Evolutionary conservation across 768 basidiomycete genomes (phyloP), one percentile per base, ranked within the genome.

Genomic region (Amanita pallidorosea): DNA sequence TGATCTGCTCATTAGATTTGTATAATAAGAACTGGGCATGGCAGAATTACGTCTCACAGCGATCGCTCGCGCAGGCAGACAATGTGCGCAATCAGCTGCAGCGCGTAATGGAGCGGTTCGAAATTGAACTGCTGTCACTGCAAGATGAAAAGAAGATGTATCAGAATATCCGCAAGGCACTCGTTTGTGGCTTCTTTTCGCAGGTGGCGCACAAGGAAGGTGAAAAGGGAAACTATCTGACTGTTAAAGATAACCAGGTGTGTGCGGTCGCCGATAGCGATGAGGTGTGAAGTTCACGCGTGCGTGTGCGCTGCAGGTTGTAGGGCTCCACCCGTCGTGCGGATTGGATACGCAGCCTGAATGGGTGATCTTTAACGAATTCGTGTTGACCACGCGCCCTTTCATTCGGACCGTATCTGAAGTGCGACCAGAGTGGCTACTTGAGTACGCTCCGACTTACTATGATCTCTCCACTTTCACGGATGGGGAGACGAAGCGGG

Each of bases 151-250:
- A 72, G 60, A 87, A 83, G 61, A 77, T 86, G 56, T 85, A 79
- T 64, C 55, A 69, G 48, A 84, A 83, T 57, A 83, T 98, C 51
- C 79, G 91, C 23, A 83, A 83, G 65, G 85, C 86, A 0, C 72
- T 98, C 18, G 85, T 88, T 5, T 87, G 85, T 57, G 96, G 94
- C 2, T 99, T 89, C 75, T 99, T 97, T 70, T 97, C 96, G 95
- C 95, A 97, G 62, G 81, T 91, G 11, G 96, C 94, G 6, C 92
- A 96, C 65, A 88, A 89, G 64, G 92, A 94, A 61, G 89, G 89
- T 3, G 88, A 91, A 63, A 93, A 91, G 65, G 80, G 83, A 3
- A 77, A 75, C 49, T 98, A 99, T 62, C 55, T 85, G 55, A 99
- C 94, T 0, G 83, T 96, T 52, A 98, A 97, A 69, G 95, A 99